Percentiles rank a stretch among this genome's conserved stretches.
Conservation (phyloP, 1,284 basidiomycete genomes). For the Leccinum pachyderme region DNA sequence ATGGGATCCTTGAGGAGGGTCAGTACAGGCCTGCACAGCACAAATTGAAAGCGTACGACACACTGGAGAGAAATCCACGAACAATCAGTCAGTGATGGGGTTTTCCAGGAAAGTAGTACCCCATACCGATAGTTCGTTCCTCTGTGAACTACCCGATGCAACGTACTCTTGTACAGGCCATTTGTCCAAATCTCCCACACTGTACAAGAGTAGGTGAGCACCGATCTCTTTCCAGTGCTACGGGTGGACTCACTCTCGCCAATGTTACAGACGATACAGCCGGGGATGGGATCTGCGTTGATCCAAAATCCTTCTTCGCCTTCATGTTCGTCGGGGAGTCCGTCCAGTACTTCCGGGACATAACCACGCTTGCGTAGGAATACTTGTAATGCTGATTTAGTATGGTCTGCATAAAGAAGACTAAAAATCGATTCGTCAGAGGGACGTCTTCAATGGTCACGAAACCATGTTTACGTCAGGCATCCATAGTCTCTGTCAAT, state of each 20-base stretch:
- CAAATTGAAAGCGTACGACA: slow-evolving; percentile 44
- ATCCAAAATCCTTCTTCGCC: slow-evolving; percentile 69
- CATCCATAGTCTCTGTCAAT: slow-evolving; percentile 76
- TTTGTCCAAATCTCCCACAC: slow-evolving; percentile 88
- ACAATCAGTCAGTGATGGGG: background rate
- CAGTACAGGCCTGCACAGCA: background rate
- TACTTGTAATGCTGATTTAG: slow-evolving; percentile 76
- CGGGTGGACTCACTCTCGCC: slow-evolving; percentile 65
- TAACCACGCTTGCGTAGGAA: slow-evolving; percentile 53
- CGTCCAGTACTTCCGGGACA: slow-evolving; percentile 36
- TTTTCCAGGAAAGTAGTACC: background rate
- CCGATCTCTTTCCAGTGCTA: background rate
- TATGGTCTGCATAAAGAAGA: slow-evolving; percentile 78
- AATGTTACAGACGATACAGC: slow-evolving; percentile 79
- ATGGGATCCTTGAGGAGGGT: slow-evolving; percentile 56
- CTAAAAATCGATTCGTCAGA: slow-evolving; percentile 38
- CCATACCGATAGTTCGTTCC: slow-evolving; percentile 68
- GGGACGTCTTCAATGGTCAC: background rate
- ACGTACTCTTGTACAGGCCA: slow-evolving; percentile 72
- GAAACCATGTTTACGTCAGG: slow-evolving; percentile 57
- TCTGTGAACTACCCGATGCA: slow-evolving; percentile 77
- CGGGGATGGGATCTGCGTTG: slow-evolving; percentile 73
- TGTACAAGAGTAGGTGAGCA: slow-evolving; percentile 27
- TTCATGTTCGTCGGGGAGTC: slow-evolving; percentile 48
- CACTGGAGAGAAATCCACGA: slow-evolving; percentile 34